Evolutionary conservation across 1,284 basidiomycete genomes (phyloP), one percentile per base, ranked within the genome.

Genomic region (Leccinum angustisporum): DNA sequence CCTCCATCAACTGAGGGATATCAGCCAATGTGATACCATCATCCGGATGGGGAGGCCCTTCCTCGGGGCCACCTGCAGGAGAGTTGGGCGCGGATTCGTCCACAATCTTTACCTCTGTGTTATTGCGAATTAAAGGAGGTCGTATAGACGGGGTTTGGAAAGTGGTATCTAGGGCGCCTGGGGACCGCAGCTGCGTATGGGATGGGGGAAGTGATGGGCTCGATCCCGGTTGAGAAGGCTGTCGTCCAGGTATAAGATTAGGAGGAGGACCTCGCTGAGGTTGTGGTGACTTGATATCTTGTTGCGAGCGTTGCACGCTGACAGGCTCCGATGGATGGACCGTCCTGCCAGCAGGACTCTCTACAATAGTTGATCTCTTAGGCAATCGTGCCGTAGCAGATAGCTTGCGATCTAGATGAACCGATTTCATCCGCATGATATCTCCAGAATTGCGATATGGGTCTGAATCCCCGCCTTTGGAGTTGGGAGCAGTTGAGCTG

Each of bases 11-110:
- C 70, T 95, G 91, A 7, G 97, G 95, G 63, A 99, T 92, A 77
- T 99, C 97, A n/a, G 94, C 95, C 10, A 99, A 84, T 0, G 97
- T 98, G 69, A 98, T 89, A 5, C 88, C 90, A 63, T 96, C 93
- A 61, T 95, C 92, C 48, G 79, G 67, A 52, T 68, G 71, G 50
- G 70, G 62, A 5, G 78, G 76, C 34, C 60, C 34, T 48, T 81
- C 80, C 34, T 83, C 80, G 30, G 67, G 66, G 8, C 79, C 82
- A 25, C 79, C 81, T 11, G 87, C 81, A 11, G 89, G 88, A 40
- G 90, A 87, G 62, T 83, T 87, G 3, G 90, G 89, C 38, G 78
- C 82, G 59, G 86, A 88, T 54, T 97, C 94, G 68, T 95, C 94
- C 53, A 96, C 86, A 66, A 97, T 96, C 82, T 89, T 90, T 40